Base-by-base conservation (phyloP, 2,329 filamentous ascomycete species). In the Nigrograna mackinnonii region DNA sequence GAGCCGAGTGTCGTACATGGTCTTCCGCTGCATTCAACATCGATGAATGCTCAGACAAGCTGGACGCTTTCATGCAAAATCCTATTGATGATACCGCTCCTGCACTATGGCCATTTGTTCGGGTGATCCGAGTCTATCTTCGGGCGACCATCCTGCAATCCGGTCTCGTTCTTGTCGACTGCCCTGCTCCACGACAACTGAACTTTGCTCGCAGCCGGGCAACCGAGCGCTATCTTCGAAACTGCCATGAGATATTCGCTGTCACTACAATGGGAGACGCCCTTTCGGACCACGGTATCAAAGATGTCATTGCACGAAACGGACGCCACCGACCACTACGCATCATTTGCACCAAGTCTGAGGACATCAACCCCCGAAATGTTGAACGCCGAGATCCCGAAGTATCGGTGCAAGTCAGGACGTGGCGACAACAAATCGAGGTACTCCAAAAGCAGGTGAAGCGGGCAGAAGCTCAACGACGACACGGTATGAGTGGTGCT, bases 321-420 rank as follows among this genome's bases (percentile, higher is more conserved):
- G 39, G 37, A 9, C 33, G 37, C 20, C 48, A 51, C 39, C 48
- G 48, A 4, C 48, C 48, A 6, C 35, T 51, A 6, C 43, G 43
- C 4, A 51, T 51, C 22, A 40, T 51, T 5, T 51, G 45, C 35
- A 51, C 48, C 13, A 39, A 49, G 14, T 46, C 48, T 7, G 46
- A 46, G 14, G 35, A 40, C 9, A 34, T 49, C 40, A 34, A 38
- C 17, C 11, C 22, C 4, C 39, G 39, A 20, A 26, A 36, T 2
- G 37, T 42, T 6, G 48, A 51, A 31, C 35, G 46, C 5, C 41
- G 21, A 4, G 28, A 45, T 7, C 33, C 43, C 5, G 46, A 46
- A 12, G 22, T 51, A 16, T 36, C 45, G 11, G 16, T 44, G 12
- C 45, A 51, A 40, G 39, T 44, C 5, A 12, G 43, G 9, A 44